Evolutionary conservation across 1,284 basidiomycete species (phyloP).

Genomic region (Tilletia walkeri): DNA sequence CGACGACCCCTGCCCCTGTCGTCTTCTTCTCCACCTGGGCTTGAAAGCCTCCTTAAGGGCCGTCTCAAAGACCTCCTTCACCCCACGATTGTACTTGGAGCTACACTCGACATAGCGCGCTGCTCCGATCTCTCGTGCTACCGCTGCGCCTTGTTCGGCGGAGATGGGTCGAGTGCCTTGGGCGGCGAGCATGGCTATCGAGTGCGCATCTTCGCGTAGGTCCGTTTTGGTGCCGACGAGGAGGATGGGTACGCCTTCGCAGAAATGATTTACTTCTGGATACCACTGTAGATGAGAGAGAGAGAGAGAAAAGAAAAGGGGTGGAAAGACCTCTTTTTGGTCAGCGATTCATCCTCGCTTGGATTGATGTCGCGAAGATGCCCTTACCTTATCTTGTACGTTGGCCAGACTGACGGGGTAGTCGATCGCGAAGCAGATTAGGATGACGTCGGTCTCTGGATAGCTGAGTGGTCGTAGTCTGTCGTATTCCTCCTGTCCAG

Average conservation of each 20-base stretch:
- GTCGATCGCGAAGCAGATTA: slow-evolving; percentile 95
- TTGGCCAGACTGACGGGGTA: slow-evolving; percentile 91
- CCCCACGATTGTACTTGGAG: slow-evolving; percentile 82
- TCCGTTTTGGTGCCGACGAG: slow-evolving; percentile 85
- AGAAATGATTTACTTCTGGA: slow-evolving; percentile 96
- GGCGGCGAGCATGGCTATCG: slow-evolving; percentile 83
- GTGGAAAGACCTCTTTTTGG: too few species aligned
- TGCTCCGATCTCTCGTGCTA: slow-evolving; percentile 90
- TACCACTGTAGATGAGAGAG: slow-evolving; percentile 70
- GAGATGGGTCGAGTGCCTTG: slow-evolving; percentile 85
- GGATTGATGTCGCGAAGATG: slow-evolving; percentile 14
- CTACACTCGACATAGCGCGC: slow-evolving; percentile 86
- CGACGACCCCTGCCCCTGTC: not conserved
- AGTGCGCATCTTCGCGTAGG: slow-evolving; percentile 80
- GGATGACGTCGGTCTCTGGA: slow-evolving; percentile 92
- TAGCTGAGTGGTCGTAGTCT: slow-evolving; percentile 88
- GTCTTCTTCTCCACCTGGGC: slow-evolving; percentile 9
- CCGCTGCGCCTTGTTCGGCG: slow-evolving; percentile 62
- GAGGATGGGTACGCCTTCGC: slow-evolving; percentile 86
- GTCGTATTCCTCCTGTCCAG: slow-evolving; percentile 97
- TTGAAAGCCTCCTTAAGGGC: slow-evolving; percentile 75
- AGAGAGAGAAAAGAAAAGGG: not conserved
- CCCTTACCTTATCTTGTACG: slow-evolving; percentile 70
- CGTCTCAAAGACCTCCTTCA: slow-evolving; percentile 87
- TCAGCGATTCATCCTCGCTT: slow-evolving; percentile 1